Conservation (phyloP, 176 grass and related monocot species). For the Aegilops tauschii region DNA sequence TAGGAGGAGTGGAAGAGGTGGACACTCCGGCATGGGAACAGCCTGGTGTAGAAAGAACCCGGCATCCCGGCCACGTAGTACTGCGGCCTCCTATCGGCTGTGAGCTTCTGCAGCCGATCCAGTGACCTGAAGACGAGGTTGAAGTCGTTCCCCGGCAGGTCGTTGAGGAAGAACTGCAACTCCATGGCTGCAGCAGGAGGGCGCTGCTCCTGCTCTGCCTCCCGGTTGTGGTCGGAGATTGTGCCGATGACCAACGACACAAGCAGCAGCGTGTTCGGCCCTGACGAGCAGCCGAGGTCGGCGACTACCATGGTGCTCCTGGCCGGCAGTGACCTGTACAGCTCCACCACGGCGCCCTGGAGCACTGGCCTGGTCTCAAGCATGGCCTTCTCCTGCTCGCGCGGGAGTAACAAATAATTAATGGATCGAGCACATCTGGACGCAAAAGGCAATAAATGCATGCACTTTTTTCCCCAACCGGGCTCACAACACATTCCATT, state of each 20-base stretch:
- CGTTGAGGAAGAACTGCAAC: conserved; percentile 57
- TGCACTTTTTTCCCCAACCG: too few species aligned
- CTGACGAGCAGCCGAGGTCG: conserved; percentile 53
- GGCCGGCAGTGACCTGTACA: background rate
- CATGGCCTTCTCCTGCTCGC: conserved; percentile 27
- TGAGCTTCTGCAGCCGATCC: background rate
- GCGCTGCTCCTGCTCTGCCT: background rate
- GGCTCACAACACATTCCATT: too few species aligned
- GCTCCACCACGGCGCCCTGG: background rate
- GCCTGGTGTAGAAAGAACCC: conserved; percentile 45
- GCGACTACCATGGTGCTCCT: conserved; percentile 33
- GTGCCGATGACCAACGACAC: conserved; percentile 28
- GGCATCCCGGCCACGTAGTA: conserved; percentile 32
- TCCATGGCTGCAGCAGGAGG: background rate
- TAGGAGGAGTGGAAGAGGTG: conserved; percentile 55
- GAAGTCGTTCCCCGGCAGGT: conserved; percentile 53
- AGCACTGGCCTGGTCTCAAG: conserved; percentile 16
- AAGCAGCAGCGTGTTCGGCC: conserved; percentile 33
- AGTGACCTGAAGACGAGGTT: conserved; percentile 51
- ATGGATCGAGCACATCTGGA: too few species aligned
- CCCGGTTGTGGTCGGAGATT: background rate
- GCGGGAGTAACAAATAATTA: too few species aligned
- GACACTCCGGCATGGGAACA: conserved; percentile 47
- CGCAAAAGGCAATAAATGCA: background rate
- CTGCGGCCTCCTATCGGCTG: too few species aligned